Evolutionary conservation across 2,329 filamentous ascomycete genomes (phyloP), one percentile per base, ranked within the genome.

Genomic region (Ophiostoma quercus): DNA sequence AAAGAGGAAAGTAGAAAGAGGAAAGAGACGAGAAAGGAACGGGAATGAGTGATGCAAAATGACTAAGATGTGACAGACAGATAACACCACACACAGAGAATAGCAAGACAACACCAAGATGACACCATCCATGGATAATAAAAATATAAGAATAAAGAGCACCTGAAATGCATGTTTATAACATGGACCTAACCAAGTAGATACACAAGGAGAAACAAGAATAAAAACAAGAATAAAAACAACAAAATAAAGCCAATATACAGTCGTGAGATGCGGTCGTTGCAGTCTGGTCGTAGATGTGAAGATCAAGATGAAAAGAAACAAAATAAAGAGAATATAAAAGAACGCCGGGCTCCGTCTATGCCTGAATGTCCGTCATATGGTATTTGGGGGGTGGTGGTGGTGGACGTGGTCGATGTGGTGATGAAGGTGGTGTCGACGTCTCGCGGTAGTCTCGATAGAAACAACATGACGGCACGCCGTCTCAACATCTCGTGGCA

Each of bases 301-400:
- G 39, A 41, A 41, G 39, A n/a, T n/a, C n/a, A n/a, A 19, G 34
- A 63, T n/a, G n/a, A 67, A 32, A n/a, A 2, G 34, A 62, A 25
- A 34, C 22, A 41, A 39, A 2, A 67, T 5, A 47, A 68, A 39
- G 57, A 63, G 65, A 51, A 47, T 63, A 32, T 60, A 14, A 67
- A 34, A 37, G 34, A 71, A 70, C 71, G 69, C 71, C 71, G 54
- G 67, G 66, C 68, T 70, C 71, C 71, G 68, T 71, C 71, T 70
- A 71, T 71, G 67, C 47, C 41, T 34, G 6, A 68, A 69, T 43
- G 60, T 67, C 70, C 60, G 68, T 68, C 71, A 69, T 71, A 65
- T 57, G 12, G 39, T 37, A 41, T 32, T 25, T 60, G 47, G 11
- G 47, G 11, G 66, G 9, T 4, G 29, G 19, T 37, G 25, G 34